Conservation (phyloP, 148 eudicot genomes). For the Dianthus caryophyllus region DNA sequence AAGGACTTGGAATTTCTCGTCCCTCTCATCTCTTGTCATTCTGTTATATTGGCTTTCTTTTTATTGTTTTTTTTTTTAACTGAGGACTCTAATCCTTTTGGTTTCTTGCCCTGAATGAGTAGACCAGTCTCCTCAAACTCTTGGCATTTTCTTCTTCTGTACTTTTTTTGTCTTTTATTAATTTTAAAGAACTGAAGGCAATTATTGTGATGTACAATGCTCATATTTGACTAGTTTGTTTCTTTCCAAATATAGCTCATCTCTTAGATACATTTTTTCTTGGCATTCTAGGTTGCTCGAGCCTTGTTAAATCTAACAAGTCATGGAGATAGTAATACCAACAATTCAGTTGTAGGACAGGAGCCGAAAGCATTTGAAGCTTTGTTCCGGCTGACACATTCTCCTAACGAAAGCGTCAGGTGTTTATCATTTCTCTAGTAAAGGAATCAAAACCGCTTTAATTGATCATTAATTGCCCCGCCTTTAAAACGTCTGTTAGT, state of each 20-base stretch:
- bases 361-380: slow-evolving; percentile 98
- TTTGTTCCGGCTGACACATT: slow-evolving; percentile 73
- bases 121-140: too few species aligned
- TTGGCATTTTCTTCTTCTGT: too few species aligned
- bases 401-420: slow-evolving; percentile 97
- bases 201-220: too few species aligned
- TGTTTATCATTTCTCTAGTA: slow-evolving; percentile 24
- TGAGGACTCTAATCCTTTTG: too few species aligned
- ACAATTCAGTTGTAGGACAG: slow-evolving; percentile 91
- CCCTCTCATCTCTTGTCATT: too few species aligned
- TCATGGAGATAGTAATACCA: slow-evolving; percentile 92
- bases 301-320: slow-evolving; percentile 96
- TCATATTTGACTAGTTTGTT: slow-evolving; percentile 10
- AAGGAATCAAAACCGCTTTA: slow-evolving; percentile 1
- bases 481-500: too few species aligned
- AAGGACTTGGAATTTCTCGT: too few species aligned
- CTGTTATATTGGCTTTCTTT: too few species aligned
- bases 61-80: too few species aligned
- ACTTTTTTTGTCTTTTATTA: neutral
- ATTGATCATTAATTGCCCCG: neutral
- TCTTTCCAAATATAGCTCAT: neutral
- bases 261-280: neutral
- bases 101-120: too few species aligned
- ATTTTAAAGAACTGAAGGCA: neutral
- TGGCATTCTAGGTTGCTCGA: slow-evolving; percentile 83